Base-by-base conservation (phyloP, 371 early-diverging fungal genomes). In the Mucor velutinosus region DNA sequence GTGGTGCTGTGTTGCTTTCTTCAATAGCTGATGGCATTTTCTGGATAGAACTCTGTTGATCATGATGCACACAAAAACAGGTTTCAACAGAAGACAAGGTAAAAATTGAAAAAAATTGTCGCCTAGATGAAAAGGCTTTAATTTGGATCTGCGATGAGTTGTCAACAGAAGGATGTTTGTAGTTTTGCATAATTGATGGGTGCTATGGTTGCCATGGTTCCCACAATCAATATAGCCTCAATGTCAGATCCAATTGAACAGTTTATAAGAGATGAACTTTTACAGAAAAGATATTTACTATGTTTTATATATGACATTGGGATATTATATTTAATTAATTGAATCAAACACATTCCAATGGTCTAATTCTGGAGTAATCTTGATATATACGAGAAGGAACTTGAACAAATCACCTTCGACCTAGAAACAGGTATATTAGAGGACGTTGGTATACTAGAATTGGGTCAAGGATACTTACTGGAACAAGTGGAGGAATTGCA, bases 361-460 rank as follows among this genome's bases (percentile, higher is more conserved):
- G 1, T 30, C 56, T 32, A 66, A 71, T 60, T 66, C 71, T 10
- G 71, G 71, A 23, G 71, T 71, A n/a, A 71, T 66, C 21, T 71
- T 62, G 27, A 71, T 25, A 57, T 66, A 71, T 2, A 71, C 51
- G 19, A 71, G 35, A 5, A 71, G 23, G 47, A 71, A 71, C 30
- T 71, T 71, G 47, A 71, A 66, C 3, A 71, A 23, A 55, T 71
- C 71, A 17, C 55, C 58, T 39, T 69, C 60, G n/a, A 35, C 19
- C 62, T 63, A 63, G 11, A 19, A 39, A 19, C 35, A 53, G 39
- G 15, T n/a, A 59, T 37, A 4, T 37, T 37, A 30, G 39, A 37
- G 39, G n/a, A n/a, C 43, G 15, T 35, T 55, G 1, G 35, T 14
- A 37, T n/a, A 30, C 4, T 27, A 19, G 15, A n/a, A 29, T 2